Percentiles rank a stretch among this genome's conserved stretches.
Evolutionary conservation across 2,329 filamentous ascomycete genomes (phyloP).

Genomic region (Aureobasidium sp.): DNA sequence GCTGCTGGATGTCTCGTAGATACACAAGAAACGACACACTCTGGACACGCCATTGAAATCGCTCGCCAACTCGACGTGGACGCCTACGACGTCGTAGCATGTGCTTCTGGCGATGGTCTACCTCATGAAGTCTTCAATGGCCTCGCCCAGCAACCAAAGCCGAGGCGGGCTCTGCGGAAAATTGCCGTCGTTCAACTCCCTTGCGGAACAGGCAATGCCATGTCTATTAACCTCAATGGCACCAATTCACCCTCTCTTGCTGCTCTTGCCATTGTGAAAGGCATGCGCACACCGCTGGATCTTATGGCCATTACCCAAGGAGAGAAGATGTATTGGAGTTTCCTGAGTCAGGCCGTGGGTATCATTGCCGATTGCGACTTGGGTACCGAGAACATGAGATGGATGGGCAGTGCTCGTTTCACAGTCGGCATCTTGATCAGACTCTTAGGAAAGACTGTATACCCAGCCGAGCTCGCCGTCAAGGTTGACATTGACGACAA

Average conservation of each 20-base stretch:
- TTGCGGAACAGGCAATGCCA: conserved; percentile 88
- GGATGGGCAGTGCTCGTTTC: conserved; percentile 88
- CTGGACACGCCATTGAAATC: conserved; percentile 72
- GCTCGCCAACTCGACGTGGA: conserved; percentile 67
- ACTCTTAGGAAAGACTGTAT: conserved; percentile 65
- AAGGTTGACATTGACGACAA: conserved; percentile 77
- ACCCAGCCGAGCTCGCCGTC: conserved; percentile 82
- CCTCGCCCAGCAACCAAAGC: conserved; percentile 67
- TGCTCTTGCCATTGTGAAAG: conserved; percentile 79
- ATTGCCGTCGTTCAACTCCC: conserved; percentile 81
- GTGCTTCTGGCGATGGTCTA: conserved; percentile 86
- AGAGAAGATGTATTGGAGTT: conserved; percentile 64
- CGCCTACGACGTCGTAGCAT: conserved; percentile 74
- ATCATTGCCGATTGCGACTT: conserved; percentile 87
- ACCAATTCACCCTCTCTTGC: conserved; percentile 67
- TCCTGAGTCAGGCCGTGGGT: conserved; percentile 82
- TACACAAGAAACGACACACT: conserved; percentile 59
- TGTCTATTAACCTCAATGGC: conserved; percentile 83
- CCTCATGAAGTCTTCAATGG: conserved; percentile 95
- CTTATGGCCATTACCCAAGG: conserved; percentile 83
- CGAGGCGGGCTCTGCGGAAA: conserved; percentile 61
- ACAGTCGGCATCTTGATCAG: conserved; percentile 75
- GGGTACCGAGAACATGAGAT: conserved; percentile 80
- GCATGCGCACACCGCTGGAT: conserved; percentile 73
- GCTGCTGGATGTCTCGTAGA: conserved; percentile 73